These are phyloP conservation scores for Fusarium keratoplasticum DNA, from an alignment of 2,329 filamentous ascomycete species.

Conservation along the genomic window DNA sequence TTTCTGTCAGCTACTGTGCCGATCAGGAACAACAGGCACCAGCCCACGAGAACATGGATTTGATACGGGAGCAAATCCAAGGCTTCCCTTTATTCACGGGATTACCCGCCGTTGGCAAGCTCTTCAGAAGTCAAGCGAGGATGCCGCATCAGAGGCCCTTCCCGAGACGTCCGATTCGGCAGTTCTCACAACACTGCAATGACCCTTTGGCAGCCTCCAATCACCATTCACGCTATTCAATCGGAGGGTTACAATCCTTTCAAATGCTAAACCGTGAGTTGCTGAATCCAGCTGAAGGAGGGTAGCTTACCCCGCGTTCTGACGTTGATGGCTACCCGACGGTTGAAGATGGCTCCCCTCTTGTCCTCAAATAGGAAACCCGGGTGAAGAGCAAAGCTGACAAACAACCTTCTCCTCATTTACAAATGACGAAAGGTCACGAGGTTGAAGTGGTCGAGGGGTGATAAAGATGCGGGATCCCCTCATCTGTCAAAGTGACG, in stretches of 20 bases:
- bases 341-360: conserved; percentile 8
- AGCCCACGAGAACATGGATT: not conserved
- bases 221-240: not conserved
- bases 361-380: conserved; percentile 19
- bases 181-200: not conserved
- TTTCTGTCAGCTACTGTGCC: not conserved
- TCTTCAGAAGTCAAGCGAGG: not conserved
- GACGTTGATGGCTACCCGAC: conserved; percentile 27
- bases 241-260: not conserved
- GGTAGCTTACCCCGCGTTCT: conserved; percentile 36
- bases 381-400: conserved; percentile 13
- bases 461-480: conserved; percentile 22
- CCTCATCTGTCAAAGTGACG: conserved; percentile 7
- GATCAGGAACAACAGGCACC: not conserved
- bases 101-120: not conserved
- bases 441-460: not conserved
- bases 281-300: not conserved
- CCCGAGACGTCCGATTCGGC: not conserved
- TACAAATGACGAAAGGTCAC: conserved; percentile 30
- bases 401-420: conserved; percentile 2
- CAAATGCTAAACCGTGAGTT: not conserved
- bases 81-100: not conserved
- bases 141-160: not conserved
- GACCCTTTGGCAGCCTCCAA: not conserved
- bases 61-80: not conserved